phyloP scores from a whole-genome alignment of 2,329 filamentous ascomycete species.

The Aspergillus ibericus region DNA sequence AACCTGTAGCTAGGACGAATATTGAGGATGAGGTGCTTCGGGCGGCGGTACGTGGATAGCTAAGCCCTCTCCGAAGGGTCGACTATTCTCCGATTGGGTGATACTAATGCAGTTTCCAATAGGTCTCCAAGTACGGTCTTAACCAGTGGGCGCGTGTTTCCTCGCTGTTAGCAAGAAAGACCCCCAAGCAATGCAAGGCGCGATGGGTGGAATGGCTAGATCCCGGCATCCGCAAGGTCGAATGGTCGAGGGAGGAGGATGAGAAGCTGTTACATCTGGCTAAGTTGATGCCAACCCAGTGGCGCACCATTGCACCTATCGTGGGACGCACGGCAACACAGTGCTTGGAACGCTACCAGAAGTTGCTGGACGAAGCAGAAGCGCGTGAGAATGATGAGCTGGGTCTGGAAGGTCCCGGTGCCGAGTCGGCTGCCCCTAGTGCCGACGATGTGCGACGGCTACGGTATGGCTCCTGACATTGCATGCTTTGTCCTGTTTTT shows the following conservation, averaged over 20 bases:
- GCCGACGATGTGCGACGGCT: conserved; percentile 89
- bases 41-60: conserved; percentile 60
- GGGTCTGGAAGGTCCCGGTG: conserved; percentile 77
- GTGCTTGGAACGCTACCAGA: conserved; percentile 95
- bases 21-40: conserved; percentile 95
- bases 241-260: conserved; percentile 98
- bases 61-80: neutral
- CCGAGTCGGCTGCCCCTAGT: conserved; percentile 80
- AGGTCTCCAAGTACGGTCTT: conserved; percentile 84
- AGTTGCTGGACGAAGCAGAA: conserved; percentile 92
- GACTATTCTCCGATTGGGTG: neutral
- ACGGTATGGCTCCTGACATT: conserved; percentile 46
- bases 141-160: conserved; percentile 99
- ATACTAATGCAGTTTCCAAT: conserved; percentile 9
- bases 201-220: conserved; percentile 99
- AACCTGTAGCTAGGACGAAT: conserved; percentile 53
- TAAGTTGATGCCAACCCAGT: conserved; percentile 98
- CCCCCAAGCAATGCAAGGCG: conserved; percentile 98
- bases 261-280: conserved; percentile 95
- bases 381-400: conserved; percentile 78
- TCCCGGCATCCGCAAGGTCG: conserved; percentile 95
- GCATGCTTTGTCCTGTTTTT: conserved; percentile 1
- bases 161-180: conserved; percentile 93
- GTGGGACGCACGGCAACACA: conserved; percentile 96
- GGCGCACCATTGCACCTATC: conserved; percentile 96